These are phyloP conservation scores for Pisolithus sp. DNA, from an alignment of 768 basidiomycete genomes.

Conservation along the genomic window DNA sequence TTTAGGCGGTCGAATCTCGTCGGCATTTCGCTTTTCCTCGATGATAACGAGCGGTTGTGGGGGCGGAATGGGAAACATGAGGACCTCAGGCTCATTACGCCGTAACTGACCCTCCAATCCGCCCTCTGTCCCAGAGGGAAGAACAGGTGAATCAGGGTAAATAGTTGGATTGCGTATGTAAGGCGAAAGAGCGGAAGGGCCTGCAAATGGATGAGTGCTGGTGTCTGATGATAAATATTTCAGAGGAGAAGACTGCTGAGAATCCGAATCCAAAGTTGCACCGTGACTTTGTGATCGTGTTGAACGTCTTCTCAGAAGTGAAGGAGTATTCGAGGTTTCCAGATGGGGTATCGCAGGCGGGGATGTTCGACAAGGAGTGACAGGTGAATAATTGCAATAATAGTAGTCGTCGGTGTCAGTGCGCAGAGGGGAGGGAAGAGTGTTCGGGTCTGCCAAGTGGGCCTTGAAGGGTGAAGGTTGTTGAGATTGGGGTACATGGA, in stretches of 20 bases:
- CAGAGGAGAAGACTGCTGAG: constrained; percentile 11
- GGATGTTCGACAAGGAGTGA: constrained; percentile 18
- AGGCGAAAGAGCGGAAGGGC: constrained; percentile 24
- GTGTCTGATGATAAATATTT: constrained; percentile 11
- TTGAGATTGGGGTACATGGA: constrained; percentile 10
- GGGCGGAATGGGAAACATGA: constrained; percentile 1
- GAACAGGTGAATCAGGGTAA: background rate
- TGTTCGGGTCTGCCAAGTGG: constrained; percentile 7
- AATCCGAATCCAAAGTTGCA: constrained; percentile 15
- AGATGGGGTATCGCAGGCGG: constrained; percentile 8
- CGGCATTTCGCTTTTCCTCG: background rate
- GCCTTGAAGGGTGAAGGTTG: constrained; percentile 5
- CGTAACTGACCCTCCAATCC: constrained; percentile 4
- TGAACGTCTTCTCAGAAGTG: constrained; percentile 11
- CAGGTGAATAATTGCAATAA: constrained; percentile 44
- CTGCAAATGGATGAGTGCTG: constrained; percentile 48
- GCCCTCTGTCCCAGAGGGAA: constrained; percentile 18
- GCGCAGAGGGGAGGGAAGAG: constrained; percentile 17
- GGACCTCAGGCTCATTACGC: constrained; percentile 4
- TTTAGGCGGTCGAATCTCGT: background rate
- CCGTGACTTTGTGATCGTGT: constrained; percentile 11
- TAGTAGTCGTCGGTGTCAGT: constrained; percentile 42
- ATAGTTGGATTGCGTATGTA: constrained; percentile 6
- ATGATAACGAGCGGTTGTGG: background rate
- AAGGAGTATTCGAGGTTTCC: constrained; percentile 9